Conservation (phyloP, 345 rosid species). For the Eucalyptus fibrosa region DNA sequence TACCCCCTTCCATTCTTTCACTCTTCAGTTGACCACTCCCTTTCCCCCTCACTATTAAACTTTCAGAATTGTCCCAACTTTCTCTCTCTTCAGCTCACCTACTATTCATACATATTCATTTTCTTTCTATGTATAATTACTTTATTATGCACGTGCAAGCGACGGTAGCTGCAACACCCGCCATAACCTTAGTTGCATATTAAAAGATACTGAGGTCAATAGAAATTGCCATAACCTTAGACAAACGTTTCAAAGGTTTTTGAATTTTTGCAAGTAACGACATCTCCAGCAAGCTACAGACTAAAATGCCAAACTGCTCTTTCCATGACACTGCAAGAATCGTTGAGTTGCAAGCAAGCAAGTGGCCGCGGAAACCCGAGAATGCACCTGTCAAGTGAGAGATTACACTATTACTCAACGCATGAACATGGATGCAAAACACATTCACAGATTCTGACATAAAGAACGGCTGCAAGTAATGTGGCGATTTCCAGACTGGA, state of each 20-base stretch:
- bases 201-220: no score
- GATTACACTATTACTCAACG: background rate
- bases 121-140: background rate
- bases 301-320: background rate
- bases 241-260: no score
- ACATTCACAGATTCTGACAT: background rate
- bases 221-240: no score
- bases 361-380: background rate
- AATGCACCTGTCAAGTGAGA: background rate
- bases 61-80: background rate
- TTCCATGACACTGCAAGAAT: background rate
- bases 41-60: background rate
- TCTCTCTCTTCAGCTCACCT: background rate
- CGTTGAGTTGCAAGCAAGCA: background rate
- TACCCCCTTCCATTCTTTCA: background rate
- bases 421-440: background rate
- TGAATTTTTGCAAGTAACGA: background rate
- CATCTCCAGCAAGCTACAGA: background rate
- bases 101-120: background rate
- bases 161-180: background rate
- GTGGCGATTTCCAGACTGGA: background rate
- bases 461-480: background rate
- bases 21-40: background rate
- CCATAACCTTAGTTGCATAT: background rate
- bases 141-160: background rate